Conservation (phyloP, 1,139 yeast species). For the Geotrichum bryndzae region DNA sequence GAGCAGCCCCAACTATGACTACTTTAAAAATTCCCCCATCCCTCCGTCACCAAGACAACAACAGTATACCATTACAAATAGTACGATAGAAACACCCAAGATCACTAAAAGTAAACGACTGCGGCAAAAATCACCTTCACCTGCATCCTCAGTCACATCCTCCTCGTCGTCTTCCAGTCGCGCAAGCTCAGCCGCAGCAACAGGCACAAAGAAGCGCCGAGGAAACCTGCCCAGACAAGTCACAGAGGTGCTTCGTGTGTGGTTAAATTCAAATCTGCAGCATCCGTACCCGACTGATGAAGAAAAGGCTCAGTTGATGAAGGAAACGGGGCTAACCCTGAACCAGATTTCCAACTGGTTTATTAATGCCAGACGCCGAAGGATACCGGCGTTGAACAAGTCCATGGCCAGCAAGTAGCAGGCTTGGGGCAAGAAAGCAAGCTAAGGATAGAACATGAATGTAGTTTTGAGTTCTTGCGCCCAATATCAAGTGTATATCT, state of each 20-base stretch:
- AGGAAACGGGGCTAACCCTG: slow-evolving; percentile 78
- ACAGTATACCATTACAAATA: not conserved
- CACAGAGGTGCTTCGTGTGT: slow-evolving; percentile 68
- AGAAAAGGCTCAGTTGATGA: slow-evolving; percentile 75
- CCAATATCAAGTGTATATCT: not conserved
- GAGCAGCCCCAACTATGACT: not conserved
- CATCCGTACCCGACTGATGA: slow-evolving; percentile 94
- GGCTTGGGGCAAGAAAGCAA: not conserved
- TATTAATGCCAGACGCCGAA: slow-evolving; percentile 84
- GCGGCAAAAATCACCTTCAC: not conserved
- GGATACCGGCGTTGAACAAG: not conserved
- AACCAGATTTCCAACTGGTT: slow-evolving; percentile 96
- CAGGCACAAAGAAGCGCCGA: slow-evolving; percentile 41
- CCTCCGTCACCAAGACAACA: not conserved
- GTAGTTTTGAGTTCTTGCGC: not conserved
- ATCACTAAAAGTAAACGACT: not conserved
- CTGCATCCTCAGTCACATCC: not conserved
- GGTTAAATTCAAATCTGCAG: slow-evolving; percentile 80
- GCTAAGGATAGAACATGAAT: not conserved
- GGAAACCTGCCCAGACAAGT: slow-evolving; percentile 86
- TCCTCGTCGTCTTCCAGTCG: not conserved
- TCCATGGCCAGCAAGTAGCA: not conserved
- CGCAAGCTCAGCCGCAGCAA: not conserved
- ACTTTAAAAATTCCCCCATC: not conserved
- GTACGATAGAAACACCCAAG: not conserved